A percentile compares a stretch with the other conserved stretches of the same genome.
phyloP scores from a whole-genome alignment of 192 early-diverging fungal species.

The Thamnidium elegans region DNA sequence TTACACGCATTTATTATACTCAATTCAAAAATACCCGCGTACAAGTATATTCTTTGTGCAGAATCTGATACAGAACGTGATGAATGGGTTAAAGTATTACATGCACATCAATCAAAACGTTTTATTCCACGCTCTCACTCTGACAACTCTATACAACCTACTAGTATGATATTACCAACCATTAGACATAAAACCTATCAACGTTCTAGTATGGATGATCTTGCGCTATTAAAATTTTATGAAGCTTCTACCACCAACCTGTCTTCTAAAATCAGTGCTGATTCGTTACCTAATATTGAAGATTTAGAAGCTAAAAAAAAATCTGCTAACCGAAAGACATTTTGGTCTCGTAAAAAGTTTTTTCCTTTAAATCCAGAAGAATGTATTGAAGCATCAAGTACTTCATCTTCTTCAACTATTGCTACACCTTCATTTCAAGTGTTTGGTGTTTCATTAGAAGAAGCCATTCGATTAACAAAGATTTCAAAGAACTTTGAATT shows the following conservation, averaged over 20 bases:
- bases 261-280: no score
- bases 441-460: constrained; percentile 89
- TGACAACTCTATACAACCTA: constrained; percentile 71
- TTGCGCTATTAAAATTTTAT: not conserved
- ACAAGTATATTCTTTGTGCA: constrained; percentile 83
- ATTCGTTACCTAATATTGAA: not conserved
- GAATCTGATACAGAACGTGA: constrained; percentile 87
- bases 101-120: constrained; percentile 31
- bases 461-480: constrained; percentile 65
- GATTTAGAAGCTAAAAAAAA: not conserved
- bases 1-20: constrained; percentile 84
- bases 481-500: constrained; percentile 76
- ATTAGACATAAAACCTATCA: not conserved
- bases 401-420: constrained; percentile 16
- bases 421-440: constrained; percentile 16
- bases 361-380: constrained; percentile 26
- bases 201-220: constrained; percentile 11
- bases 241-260: no score
- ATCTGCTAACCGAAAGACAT: not conserved
- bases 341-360: constrained; percentile 9
- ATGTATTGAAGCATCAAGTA: not conserved
- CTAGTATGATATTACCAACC: constrained; percentile 44
- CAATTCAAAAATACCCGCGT: constrained; percentile 65
- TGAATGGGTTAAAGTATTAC: constrained; percentile 73
- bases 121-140: constrained; percentile 42